Base-by-base conservation (phyloP, 805 yeast species). In the Candida maesae region DNA sequence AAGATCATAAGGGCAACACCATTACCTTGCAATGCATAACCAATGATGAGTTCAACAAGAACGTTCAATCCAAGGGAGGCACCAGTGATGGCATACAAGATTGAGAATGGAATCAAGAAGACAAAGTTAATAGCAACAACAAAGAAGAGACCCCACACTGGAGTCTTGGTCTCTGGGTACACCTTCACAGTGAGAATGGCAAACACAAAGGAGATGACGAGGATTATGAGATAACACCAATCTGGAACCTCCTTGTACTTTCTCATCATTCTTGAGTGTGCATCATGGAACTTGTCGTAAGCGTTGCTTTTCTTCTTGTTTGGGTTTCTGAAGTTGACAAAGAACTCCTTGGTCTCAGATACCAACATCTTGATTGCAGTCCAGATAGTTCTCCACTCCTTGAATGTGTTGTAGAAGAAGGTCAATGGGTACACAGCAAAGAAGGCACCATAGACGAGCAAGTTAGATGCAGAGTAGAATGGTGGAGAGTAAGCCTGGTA, bases 401-500 rank as follows among this genome's bases (percentile, higher is more conserved):
- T 67, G 21, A 59, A 58, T 33, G 67, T 47, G 30, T 74, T 70
- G 53, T 71, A 74, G 1, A 72, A 49, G 21, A 78, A 68, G 5
- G 74, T 67, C 49, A 78, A 72, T 4, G 84, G 80, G 50, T 76
- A 76, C 10, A 50, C 39, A 3, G 41, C 26, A 37, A 67, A 66
- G 52, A 66, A 71, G 0, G 79, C 73, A 15, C 84, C 84, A 52
- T 78, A 79, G 16, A 68, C 58, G 9, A 80, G 75, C 44, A 79
- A 59, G 54, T 76, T 76, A 2, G 79, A 84, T 6, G 87, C 85
- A 21, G 77, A 56, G 53, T 77, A 79, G 58, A 72, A 81, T 8
- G 88, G 87, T 8, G 84, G 81, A 1, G 85, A 82, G 46, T 78
- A 73, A n/a, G 58, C 45, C 41, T 66, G 63, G 54, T 79, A 79